These are phyloP conservation scores for Teratosphaeria nubilosa DNA, from an alignment of 2,329 filamentous ascomycete genomes.

Conservation along the genomic window DNA sequence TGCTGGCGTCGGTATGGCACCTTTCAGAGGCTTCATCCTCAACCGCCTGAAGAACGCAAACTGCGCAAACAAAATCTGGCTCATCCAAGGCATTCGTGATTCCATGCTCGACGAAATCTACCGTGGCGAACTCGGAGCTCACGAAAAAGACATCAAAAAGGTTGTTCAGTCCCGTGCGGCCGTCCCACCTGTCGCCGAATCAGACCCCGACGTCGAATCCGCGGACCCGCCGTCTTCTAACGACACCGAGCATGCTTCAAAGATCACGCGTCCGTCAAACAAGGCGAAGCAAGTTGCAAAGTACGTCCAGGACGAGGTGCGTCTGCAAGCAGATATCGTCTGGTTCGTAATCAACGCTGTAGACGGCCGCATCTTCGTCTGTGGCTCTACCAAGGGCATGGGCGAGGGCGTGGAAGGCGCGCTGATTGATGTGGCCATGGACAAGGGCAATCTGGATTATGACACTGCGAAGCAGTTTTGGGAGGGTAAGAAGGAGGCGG, in stretches of 20 bases:
- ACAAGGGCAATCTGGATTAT: slow-evolving; percentile 74
- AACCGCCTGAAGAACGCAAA: slow-evolving; percentile 87
- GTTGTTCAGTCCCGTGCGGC: slow-evolving; percentile 37
- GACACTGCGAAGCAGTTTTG: slow-evolving; percentile 83
- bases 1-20: slow-evolving; percentile 90
- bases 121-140: slow-evolving; percentile 88
- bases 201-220: slow-evolving; percentile 16
- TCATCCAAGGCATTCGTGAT: slow-evolving; percentile 88
- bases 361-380: slow-evolving; percentile 95
- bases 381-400: slow-evolving; percentile 92
- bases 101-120: slow-evolving; percentile 92
- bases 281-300: slow-evolving; percentile 56
- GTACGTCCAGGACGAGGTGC: slow-evolving; percentile 94
- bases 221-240: neutral
- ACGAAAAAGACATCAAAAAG: slow-evolving; percentile 52
- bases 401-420: slow-evolving; percentile 89
- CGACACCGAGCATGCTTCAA: neutral
- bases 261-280: slow-evolving; percentile 29
- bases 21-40: slow-evolving; percentile 95
- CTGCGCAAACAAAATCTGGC: slow-evolving; percentile 96
- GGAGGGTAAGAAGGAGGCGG: slow-evolving; percentile 80
- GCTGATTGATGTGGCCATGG: slow-evolving; percentile 81
- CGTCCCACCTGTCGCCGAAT: slow-evolving; percentile 18
- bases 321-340: slow-evolving; percentile 84
- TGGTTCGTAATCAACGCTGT: slow-evolving; percentile 96